Evolutionary conservation across 192 early-diverging fungal genomes (phyloP).

Genomic region (Podila clonocystis): DNA sequence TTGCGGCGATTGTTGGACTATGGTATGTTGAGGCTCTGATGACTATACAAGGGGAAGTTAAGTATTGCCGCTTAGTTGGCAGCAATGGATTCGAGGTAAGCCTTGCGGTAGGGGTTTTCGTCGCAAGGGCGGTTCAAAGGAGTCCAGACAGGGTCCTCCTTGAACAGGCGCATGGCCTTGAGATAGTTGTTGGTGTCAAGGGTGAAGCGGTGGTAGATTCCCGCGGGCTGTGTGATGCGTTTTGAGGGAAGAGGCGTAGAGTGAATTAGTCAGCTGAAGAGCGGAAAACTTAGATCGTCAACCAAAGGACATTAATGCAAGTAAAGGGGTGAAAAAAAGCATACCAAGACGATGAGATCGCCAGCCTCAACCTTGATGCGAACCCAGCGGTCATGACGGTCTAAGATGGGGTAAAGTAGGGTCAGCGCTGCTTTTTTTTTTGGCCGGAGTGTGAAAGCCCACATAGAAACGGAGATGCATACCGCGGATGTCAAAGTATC

Average conservation of each 20-base stretch:
- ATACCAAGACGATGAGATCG: conserved; percentile 88
- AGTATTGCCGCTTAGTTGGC: conserved; percentile 17
- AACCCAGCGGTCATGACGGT: conserved; percentile 80
- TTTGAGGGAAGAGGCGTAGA: neutral
- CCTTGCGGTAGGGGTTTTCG: conserved; percentile 60
- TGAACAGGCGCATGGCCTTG: conserved; percentile 86
- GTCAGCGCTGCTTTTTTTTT: neutral
- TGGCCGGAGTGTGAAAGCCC: neutral
- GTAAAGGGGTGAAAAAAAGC: neutral
- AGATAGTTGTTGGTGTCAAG: conserved; percentile 88
- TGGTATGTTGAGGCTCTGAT: neutral
- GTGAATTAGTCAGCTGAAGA: conserved; percentile 1
- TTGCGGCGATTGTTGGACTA: neutral
- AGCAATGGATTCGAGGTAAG: conserved; percentile 56
- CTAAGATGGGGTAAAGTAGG: conserved; percentile 5
- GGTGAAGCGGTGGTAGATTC: conserved; percentile 97
- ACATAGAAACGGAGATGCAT: neutral
- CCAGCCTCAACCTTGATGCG: conserved; percentile 77
- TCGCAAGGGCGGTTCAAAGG: conserved; percentile 80
- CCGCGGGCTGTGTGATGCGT: conserved; percentile 71
- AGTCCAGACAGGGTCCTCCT: conserved; percentile 86
- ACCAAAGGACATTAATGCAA: neutral
- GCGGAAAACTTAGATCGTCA: neutral
- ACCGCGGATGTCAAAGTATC: conserved; percentile 91
- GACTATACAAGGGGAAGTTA: neutral